Evolutionary conservation across 2,329 filamentous ascomycete genomes (phyloP).

Genomic region (Lecanicillium sp.): DNA sequence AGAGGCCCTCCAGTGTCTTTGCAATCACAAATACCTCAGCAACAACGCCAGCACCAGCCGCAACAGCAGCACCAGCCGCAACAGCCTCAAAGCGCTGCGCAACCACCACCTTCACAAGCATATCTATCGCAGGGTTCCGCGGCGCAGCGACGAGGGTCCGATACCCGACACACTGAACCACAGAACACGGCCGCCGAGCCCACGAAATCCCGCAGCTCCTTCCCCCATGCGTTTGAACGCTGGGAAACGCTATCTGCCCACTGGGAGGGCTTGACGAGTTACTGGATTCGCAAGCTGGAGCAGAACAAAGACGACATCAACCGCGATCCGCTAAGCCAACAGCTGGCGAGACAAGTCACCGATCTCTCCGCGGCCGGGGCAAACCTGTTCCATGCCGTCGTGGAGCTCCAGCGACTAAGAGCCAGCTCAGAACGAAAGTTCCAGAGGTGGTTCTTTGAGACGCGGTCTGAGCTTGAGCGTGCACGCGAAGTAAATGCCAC

Average conservation of each 20-base stretch:
- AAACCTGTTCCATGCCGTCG: slow-evolving; percentile 94
- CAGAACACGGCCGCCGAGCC: slow-evolving; percentile 8
- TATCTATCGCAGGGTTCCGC: slow-evolving; percentile 9
- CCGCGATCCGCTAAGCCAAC: slow-evolving; percentile 73
- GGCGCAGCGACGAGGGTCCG: slow-evolving; percentile 11
- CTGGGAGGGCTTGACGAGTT: slow-evolving; percentile 95
- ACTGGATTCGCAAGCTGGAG: slow-evolving; percentile 91
- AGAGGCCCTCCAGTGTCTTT: slow-evolving; percentile 14
- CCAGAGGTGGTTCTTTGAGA: slow-evolving; percentile 98
- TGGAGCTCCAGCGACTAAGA: slow-evolving; percentile 86
- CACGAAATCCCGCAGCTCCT: slow-evolving; percentile 56
- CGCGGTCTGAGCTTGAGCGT: slow-evolving; percentile 77
- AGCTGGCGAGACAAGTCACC: slow-evolving; percentile 87
- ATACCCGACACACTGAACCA: slow-evolving; percentile 12
- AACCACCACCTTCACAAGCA: slow-evolving; percentile 6
- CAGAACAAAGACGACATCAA: slow-evolving; percentile 82
- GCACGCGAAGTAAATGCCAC: slow-evolving; percentile 74
- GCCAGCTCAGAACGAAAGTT: slow-evolving; percentile 97
- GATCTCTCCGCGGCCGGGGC: slow-evolving; percentile 95
- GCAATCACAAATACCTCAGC: slow-evolving; percentile 16
- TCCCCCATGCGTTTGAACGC: slow-evolving; percentile 93
- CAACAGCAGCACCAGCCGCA: slow-evolving; percentile 5
- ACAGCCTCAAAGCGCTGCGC: background rate
- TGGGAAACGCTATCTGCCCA: slow-evolving; percentile 97
- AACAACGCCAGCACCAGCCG: slow-evolving; percentile 14